A percentile compares a stretch with the other conserved stretches of the same genome.
Evolutionary conservation across 2,329 filamentous ascomycete genomes (phyloP).

Genomic region (Ramularia collo-cygni): DNA sequence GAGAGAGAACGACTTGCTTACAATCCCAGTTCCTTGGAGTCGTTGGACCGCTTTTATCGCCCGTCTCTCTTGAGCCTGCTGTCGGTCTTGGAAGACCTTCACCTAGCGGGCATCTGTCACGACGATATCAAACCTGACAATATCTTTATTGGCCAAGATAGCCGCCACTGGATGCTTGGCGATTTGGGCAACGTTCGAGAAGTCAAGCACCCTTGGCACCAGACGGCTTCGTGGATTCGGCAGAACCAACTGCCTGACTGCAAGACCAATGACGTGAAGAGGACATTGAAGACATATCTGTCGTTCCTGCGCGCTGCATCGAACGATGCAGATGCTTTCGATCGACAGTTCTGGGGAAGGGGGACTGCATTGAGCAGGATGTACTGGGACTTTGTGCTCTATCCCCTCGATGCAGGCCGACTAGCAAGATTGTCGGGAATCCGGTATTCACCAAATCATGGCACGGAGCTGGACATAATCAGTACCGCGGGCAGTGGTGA

Average conservation of each 20-base stretch:
- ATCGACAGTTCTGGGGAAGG: constrained; percentile 20
- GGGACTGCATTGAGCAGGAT: constrained; percentile 21
- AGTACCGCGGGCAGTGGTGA: neutral
- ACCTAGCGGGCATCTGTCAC: constrained; percentile 30
- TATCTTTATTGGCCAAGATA: constrained; percentile 23
- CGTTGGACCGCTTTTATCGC: constrained; percentile 27
- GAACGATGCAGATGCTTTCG: constrained; percentile 14
- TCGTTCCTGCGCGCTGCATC: constrained; percentile 13
- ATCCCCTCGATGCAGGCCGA: neutral
- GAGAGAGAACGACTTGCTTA: constrained; percentile 1
- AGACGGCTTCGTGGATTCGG: constrained; percentile 10
- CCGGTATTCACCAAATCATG: neutral
- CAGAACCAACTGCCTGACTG: constrained; percentile 17
- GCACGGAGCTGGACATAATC: neutral
- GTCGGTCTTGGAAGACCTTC: constrained; percentile 20
- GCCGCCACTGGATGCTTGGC: constrained; percentile 27
- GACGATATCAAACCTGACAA: constrained; percentile 34
- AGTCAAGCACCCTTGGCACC: constrained; percentile 22
- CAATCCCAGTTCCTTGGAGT: neutral
- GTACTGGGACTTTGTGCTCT: constrained; percentile 23
- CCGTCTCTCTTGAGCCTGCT: constrained; percentile 27
- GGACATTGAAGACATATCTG: constrained; percentile 28
- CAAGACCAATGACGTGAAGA: constrained; percentile 26
- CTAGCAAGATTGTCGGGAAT: neutral
- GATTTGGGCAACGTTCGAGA: constrained; percentile 33